Base-by-base conservation (phyloP, 257 asterid species). In the Petunia secreta region DNA sequence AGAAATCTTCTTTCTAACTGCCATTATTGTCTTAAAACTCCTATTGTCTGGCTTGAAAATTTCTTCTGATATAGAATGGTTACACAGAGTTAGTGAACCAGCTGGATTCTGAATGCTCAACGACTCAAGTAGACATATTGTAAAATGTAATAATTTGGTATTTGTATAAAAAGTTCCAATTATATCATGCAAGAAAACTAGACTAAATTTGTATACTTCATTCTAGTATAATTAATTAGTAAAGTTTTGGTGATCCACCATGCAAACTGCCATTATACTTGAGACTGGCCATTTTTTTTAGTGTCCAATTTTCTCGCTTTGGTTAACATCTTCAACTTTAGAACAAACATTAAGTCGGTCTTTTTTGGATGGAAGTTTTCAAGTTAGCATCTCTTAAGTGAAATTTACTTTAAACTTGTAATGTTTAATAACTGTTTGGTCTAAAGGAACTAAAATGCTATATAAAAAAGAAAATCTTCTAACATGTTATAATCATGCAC, bases 11-110 rank as follows among this genome's bases (percentile, higher is more conserved):
- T 50, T 71, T 48, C 40, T 53, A 46, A 43, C 77, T 44, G 14
- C 58, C 43, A 48, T 46, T 14, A 36, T 4, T 43, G 38, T 53
- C 58, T 50, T 46, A 50, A 71, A 71, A 44, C 50, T 16, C 77
- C 58, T 14, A 48, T 8, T 44, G 8, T 46, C 59, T 46, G 58
- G 57, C 39, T 69, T 46, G 11, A 69, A 13, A 1, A 8, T 46
- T 16, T 13, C 59, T 71, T 71, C 78, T 73, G 41, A 73, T 73
- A 54, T 25, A 73, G 78, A 43, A 73, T 10, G 78, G 48, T 34
- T 38, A 44, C 16, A 73, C 78, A 44, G 62, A 34, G 36, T 73
- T 38, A 38, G 62, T 2, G 9, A 73, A 50, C 78, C 78, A 44
- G 39, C 62, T 34, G 58, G 41, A 48, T 73, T 73, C 78, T 44